Conservation (phyloP, 306 rosid genomes). For the Abrus precatorius region DNA sequence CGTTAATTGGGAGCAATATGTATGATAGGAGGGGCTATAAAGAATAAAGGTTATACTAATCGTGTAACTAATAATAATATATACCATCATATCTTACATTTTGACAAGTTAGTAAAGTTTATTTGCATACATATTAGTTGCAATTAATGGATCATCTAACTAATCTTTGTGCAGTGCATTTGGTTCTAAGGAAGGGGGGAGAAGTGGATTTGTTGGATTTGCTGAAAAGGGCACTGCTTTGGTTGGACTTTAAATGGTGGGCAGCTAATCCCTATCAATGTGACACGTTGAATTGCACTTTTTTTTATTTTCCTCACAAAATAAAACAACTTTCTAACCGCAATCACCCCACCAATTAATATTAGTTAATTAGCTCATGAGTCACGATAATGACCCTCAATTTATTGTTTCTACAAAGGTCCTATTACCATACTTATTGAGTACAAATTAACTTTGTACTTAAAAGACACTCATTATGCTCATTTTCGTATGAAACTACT, state of each 20-base stretch:
- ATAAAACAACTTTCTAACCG: background rate
- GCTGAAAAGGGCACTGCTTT: background rate
- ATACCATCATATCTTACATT: background rate
- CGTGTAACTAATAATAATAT: background rate
- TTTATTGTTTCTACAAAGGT: constrained; percentile 1
- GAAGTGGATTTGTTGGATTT: constrained; percentile 36
- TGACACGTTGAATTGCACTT: background rate
- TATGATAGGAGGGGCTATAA: background rate
- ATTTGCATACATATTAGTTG: constrained; percentile 3
- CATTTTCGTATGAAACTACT: background rate
- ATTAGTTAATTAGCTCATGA: constrained; percentile 19
- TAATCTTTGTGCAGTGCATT: background rate
- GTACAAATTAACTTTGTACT: background rate
- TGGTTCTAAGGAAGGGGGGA: background rate
- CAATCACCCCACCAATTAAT: constrained; percentile 31
- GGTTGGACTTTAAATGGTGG: constrained; percentile 24
- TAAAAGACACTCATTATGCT: background rate
- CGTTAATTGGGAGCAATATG: background rate
- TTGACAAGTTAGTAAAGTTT: background rate
- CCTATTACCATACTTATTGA: constrained; percentile 4
- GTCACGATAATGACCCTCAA: background rate
- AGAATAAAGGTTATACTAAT: constrained; percentile 3
- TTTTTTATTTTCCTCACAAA: constrained; percentile 18
- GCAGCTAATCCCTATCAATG: background rate
- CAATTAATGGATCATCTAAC: background rate